Conservation (phyloP, 1,139 yeast genomes). For the Candida mesenterica region DNA sequence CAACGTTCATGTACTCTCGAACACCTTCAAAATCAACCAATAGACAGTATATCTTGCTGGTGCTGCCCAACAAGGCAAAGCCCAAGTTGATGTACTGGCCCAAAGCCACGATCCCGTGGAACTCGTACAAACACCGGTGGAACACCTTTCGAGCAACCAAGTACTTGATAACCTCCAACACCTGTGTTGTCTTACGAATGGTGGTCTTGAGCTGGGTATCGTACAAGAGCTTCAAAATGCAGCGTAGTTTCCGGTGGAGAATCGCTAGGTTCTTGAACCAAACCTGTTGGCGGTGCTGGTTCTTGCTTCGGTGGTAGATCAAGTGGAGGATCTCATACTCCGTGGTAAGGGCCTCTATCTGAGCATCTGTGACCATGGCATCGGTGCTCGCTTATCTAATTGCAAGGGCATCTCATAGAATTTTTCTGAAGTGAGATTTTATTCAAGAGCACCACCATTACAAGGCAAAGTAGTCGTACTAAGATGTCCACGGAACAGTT, state of each 20-base stretch:
- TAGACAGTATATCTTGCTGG: conserved; percentile 46
- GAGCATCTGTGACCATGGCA: not conserved
- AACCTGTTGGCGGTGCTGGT: conserved; percentile 68
- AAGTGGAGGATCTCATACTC: conserved; percentile 63
- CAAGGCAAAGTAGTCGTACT: no score
- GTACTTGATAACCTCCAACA: conserved; percentile 28
- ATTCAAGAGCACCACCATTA: no score
- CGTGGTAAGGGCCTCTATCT: conserved; percentile 12
- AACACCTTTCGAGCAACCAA: conserved; percentile 39
- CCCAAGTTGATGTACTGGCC: conserved; percentile 82
- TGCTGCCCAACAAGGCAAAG: conserved; percentile 59
- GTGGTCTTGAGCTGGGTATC: conserved; percentile 21
- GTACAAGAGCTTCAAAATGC: conserved; percentile 27
- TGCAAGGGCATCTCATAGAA: not conserved
- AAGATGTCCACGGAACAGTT: conserved; percentile 8
- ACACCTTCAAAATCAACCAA: conserved; percentile 26
- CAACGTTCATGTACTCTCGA: conserved; percentile 3
- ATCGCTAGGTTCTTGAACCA: conserved; percentile 79
- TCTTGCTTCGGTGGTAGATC: conserved; percentile 66
- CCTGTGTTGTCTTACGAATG: conserved; percentile 15
- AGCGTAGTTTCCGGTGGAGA: conserved; percentile 56
- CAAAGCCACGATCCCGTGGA: conserved; percentile 65
- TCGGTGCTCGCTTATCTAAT: conserved; percentile 1
- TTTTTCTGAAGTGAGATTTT: no score
- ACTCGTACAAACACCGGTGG: conserved; percentile 55